Conservation (phyloP, 352 stramenopile genomes). For the Detonula confervacea region DNA sequence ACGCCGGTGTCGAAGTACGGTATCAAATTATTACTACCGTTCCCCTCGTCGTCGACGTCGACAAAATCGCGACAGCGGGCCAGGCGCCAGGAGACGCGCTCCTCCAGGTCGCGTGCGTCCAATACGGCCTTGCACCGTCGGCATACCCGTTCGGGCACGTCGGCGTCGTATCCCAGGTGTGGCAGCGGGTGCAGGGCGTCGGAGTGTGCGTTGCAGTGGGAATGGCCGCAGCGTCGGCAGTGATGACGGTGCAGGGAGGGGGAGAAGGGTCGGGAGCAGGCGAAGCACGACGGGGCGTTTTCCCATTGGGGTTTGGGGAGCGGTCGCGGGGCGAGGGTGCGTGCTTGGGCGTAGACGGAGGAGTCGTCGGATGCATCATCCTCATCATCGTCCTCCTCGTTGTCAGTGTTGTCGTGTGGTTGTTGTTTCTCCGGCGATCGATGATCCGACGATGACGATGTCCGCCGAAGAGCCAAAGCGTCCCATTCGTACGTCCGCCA, state of each 20-base stretch:
- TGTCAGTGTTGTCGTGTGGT: not conserved
- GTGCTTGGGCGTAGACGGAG: slow-evolving; percentile 67
- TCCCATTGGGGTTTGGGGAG: slow-evolving; percentile 65
- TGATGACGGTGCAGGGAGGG: slow-evolving; percentile 83
- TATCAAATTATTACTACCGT: slow-evolving; percentile 61
- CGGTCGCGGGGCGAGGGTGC: slow-evolving; percentile 67
- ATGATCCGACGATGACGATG: too few species aligned
- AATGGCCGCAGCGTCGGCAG: slow-evolving; percentile 85
- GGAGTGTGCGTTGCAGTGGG: slow-evolving; percentile 83
- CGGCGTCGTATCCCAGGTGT: slow-evolving; percentile 77
- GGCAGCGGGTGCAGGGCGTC: slow-evolving; percentile 56
- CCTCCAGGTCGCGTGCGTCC: slow-evolving; percentile 79
- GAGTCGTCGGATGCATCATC: slow-evolving; percentile 45
- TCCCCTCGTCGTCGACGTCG: too few species aligned
- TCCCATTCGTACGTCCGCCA: slow-evolving; percentile 64
- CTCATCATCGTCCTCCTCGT: slow-evolving; percentile 27
- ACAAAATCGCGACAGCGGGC: slow-evolving; percentile 82
- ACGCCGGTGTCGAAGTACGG: slow-evolving; percentile 87
- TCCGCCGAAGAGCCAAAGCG: too few species aligned
- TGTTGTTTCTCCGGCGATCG: too few species aligned
- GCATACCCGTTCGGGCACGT: slow-evolving; percentile 80
- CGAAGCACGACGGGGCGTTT: slow-evolving; percentile 66
- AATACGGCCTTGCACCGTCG: slow-evolving; percentile 78
- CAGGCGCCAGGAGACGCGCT: slow-evolving; percentile 84
- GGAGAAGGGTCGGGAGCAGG: slow-evolving; percentile 72